Evolutionary conservation across 2,329 filamentous ascomycete genomes (phyloP), one percentile per base, ranked within the genome.

Genomic region (Colletotrichum siamense): DNA sequence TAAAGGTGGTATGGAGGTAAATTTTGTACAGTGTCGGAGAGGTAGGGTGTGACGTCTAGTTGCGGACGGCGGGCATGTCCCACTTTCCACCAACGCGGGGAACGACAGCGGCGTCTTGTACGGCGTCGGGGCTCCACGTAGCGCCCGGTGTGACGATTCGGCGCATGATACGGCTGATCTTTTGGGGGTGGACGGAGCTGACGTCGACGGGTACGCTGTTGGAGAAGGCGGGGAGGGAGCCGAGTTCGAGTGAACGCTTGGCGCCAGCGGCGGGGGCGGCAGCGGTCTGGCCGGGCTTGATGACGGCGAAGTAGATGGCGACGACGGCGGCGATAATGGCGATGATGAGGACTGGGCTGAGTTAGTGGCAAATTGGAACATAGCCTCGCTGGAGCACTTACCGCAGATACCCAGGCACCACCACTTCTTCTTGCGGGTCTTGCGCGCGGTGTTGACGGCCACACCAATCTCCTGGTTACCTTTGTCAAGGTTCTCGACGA

Each of bases 361-460:
- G 70, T 55, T 22, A 63, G 34, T 32, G 76, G 79, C 49, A 77
- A 77, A 30, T 63, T 4, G 36, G 15, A 10, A 18, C 28, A 36
- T 3, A 34, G 61, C 64, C 39, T 32, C 36, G 12, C 44, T 52
- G n/a, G 44, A 5, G 36, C 24, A 82, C 90, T 80, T 88, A 92
- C 90, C 87, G 80, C 89, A 87, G 82, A 98, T 95, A 81, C 94
- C 93, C 80, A 98, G 87, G 89, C 96, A 98, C 84, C 95, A 96
- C 96, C 96, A 98, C 94, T 98, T 98, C 95, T 98, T 98, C 88
- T 93, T 95, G 80, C 95, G 91, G 67, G 94, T 95, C 80, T 92
- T 91, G 83, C 94, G 90, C 10, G 96, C 96, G 80, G 95, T 98
- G 77, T 91, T 89, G 78, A 98, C 94, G 15, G 96, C 96, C n/a